Evolutionary conservation across 495 filamentous ascomycete species (phyloP).

Genomic region (Haplographium delicatum): DNA sequence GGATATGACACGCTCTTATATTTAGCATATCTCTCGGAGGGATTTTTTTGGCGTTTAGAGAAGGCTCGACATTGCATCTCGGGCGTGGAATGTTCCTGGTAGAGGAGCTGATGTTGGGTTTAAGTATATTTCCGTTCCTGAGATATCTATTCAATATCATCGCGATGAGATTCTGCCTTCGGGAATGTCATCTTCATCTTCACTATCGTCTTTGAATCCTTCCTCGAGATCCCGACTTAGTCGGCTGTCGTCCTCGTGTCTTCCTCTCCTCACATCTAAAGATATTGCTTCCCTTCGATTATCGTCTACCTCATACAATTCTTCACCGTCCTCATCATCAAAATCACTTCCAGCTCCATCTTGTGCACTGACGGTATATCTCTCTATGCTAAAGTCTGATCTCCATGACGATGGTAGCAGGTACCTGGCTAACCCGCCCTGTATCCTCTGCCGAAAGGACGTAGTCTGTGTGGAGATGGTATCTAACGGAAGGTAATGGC

Average conservation of each 20-base stretch:
- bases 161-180: slow-evolving; percentile 1
- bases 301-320: slow-evolving; percentile 55
- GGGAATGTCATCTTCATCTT: slow-evolving; percentile 51
- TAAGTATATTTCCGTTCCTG: not conserved
- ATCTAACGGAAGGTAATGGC: slow-evolving; percentile 63
- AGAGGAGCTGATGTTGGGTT: not conserved
- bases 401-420: slow-evolving; percentile 55
- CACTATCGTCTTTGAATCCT: slow-evolving; percentile 79
- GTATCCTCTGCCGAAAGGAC: slow-evolving; percentile 57
- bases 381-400: slow-evolving; percentile 27
- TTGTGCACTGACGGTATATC: slow-evolving; percentile 28
- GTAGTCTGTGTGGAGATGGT: slow-evolving; percentile 56
- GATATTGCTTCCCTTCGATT: slow-evolving; percentile 42
- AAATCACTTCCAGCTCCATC: slow-evolving; percentile 54
- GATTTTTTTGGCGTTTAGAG: no score
- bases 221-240: slow-evolving; percentile 79
- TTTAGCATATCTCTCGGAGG: no score
- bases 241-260: slow-evolving; percentile 44
- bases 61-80: no score
- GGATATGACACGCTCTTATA: no score
- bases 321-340: slow-evolving; percentile 62
- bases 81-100: not conserved
- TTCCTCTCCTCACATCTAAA: slow-evolving; percentile 24
- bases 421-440: slow-evolving; percentile 46
- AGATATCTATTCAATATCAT: slow-evolving; percentile 3